A percentile compares a stretch with the other conserved stretches of the same genome.
phyloP scores from a whole-genome alignment of 139 green algal genomes.

The Edaphochlamys debaryana region DNA sequence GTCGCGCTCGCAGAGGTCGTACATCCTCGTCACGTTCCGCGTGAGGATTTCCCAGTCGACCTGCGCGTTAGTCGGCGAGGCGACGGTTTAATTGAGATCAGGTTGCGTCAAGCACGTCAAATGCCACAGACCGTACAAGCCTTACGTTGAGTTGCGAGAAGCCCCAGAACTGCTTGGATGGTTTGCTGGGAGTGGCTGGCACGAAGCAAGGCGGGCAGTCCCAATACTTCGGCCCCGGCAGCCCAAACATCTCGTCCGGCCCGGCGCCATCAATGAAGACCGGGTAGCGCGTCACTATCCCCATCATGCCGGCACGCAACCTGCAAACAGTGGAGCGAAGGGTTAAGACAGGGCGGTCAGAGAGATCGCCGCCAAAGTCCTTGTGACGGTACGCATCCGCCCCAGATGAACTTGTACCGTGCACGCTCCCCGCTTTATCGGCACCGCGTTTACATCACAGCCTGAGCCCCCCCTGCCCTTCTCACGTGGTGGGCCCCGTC shows the following conservation, averaged over 20 bases:
- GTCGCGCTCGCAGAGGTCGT: slow-evolving; percentile 31
- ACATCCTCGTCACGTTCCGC: slow-evolving; percentile 13
- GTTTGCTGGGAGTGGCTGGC: background rate
- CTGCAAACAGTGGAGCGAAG: no score
- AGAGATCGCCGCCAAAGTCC: no score
- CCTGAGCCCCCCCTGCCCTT: no score
- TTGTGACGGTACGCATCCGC: no score
- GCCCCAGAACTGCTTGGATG: slow-evolving; percentile 31
- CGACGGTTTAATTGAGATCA: background rate
- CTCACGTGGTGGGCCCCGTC: slow-evolving; percentile 26
- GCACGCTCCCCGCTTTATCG: no score
- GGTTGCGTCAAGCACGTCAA: background rate
- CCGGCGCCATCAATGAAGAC: slow-evolving; percentile 3
- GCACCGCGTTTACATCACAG: no score
- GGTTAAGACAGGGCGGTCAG: no score
- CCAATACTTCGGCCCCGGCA: background rate
- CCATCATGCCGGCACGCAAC: slow-evolving; percentile 16
- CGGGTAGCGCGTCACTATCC: slow-evolving; percentile 28
- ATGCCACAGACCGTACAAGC: background rate
- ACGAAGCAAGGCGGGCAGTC: slow-evolving; percentile 26
- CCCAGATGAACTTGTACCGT: no score
- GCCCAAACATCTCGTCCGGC: background rate
- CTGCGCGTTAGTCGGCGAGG: no score
- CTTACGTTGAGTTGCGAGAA: slow-evolving; percentile 42
- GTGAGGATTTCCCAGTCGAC: slow-evolving; percentile 32